Evolutionary conservation across 1,284 basidiomycete genomes (phyloP).

Genomic region (Ustilago sp.): DNA sequence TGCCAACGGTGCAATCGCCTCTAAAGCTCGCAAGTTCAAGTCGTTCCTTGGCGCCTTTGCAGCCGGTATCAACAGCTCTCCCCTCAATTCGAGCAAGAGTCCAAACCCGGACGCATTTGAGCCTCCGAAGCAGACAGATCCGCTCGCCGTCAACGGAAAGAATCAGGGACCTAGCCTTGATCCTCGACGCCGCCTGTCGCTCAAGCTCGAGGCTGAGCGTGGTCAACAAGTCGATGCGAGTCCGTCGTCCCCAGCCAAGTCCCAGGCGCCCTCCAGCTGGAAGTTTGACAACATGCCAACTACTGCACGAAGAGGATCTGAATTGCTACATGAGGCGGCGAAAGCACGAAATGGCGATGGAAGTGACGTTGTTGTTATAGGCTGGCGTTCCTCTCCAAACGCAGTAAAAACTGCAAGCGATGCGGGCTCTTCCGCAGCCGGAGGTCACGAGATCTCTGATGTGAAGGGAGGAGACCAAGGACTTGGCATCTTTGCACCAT

Average conservation of each 20-base stretch:
- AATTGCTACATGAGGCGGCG: constrained; percentile 6
- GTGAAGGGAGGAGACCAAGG: background rate
- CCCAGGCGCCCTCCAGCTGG: constrained; percentile 33
- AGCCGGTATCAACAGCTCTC: constrained; percentile 27
- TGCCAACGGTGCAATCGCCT: constrained; percentile 17
- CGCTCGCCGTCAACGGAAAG: background rate
- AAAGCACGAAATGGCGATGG: background rate
- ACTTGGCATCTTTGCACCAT: constrained; percentile 23
- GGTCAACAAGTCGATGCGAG: constrained; percentile 3
- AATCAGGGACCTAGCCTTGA: constrained; percentile 2
- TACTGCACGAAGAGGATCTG: constrained; percentile 12
- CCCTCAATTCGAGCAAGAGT: constrained; percentile 18
- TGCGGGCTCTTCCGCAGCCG: constrained; percentile 7
- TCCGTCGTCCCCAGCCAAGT: constrained; percentile 6
- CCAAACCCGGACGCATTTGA: constrained; percentile 1
- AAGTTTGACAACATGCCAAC: constrained; percentile 11
- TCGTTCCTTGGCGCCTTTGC: constrained; percentile 40
- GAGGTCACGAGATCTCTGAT: constrained; percentile 1
- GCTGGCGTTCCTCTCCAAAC: constrained; percentile 3
- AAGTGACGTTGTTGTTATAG: background rate
- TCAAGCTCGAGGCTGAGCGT: constrained; percentile 23
- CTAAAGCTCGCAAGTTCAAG: constrained; percentile 39
- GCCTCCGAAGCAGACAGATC: constrained; percentile 15
- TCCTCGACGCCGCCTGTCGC: constrained; percentile 19
- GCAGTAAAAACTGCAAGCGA: constrained; percentile 13